Conservation (phyloP, 345 rosid species). For the Eutrema yunnanense region DNA sequence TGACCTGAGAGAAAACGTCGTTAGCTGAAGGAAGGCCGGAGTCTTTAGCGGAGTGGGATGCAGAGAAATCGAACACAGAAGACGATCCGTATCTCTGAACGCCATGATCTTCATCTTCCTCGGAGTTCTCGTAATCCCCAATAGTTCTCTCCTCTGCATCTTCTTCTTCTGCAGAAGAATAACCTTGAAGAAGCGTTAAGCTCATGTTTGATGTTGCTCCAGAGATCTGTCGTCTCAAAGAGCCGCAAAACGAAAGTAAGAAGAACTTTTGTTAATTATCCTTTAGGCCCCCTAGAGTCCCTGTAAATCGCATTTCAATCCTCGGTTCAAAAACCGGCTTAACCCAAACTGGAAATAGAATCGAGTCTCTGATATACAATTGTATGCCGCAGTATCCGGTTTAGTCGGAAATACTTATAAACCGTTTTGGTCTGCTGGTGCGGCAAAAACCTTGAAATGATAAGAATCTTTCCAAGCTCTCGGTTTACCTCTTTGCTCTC, state of each 20-base stretch:
- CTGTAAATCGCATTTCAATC: background rate
- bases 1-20: constrained; percentile 79
- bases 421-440: constrained; percentile 21
- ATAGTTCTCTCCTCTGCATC: constrained; percentile 33
- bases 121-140: constrained; percentile 37
- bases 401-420: background rate
- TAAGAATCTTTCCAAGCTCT: constrained; percentile 18
- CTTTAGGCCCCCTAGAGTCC: background rate
- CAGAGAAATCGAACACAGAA: constrained; percentile 38
- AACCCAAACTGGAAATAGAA: constrained; percentile 5
- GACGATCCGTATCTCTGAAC: constrained; percentile 35
- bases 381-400: background rate
- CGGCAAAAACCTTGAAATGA: constrained; percentile 28
- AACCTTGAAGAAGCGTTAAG: constrained; percentile 71
- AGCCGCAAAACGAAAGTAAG: constrained; percentile 8
- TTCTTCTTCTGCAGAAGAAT: constrained; percentile 83
- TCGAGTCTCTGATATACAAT: background rate
- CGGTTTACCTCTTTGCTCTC: constrained; percentile 20
- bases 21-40: constrained; percentile 83
- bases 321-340: background rate
- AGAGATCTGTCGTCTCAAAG: background rate
- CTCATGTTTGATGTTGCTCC: constrained; percentile 46
- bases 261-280: constrained; percentile 5
- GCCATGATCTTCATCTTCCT: constrained; percentile 30
- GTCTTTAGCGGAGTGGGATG: constrained; percentile 26